phyloP scores from a whole-genome alignment of 1,284 basidiomycete genomes.

The Ganoderma multipileum region DNA sequence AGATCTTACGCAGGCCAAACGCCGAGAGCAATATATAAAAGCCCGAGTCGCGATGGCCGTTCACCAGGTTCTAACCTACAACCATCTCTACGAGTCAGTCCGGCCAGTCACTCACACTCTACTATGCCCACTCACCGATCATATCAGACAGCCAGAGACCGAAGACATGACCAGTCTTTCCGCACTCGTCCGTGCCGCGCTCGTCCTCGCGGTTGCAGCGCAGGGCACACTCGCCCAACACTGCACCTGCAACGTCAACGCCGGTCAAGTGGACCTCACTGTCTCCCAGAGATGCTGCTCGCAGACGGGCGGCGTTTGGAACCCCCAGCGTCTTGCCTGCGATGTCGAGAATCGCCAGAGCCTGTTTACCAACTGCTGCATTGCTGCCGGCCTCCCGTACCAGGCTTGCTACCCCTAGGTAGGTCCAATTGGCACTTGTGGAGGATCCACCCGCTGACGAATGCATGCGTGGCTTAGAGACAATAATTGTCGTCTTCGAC shows the following conservation, averaged over 20 bases:
- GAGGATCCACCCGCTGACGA: background rate
- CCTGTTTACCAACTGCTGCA: background rate
- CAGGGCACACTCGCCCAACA: background rate
- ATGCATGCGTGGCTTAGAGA: slow-evolving; percentile 1
- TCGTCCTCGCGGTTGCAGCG: background rate
- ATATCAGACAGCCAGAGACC: background rate
- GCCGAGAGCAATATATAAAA: slow-evolving; percentile 2
- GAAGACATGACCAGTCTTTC: slow-evolving; percentile 1
- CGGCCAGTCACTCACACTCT: background rate
- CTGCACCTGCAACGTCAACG: background rate
- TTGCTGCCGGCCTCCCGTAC: background rate
- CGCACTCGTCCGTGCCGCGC: slow-evolving; percentile 3
- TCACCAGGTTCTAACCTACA: background rate
- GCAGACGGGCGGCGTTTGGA: slow-evolving; percentile 2
- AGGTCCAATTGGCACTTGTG: slow-evolving; percentile 1
- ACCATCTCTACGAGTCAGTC: slow-evolving; percentile 2
- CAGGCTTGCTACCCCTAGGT: background rate
- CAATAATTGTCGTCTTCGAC: background rate
- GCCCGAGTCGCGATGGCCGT: background rate
- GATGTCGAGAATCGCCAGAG: background rate
- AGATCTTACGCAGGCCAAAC: background rate
- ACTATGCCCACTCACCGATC: background rate
- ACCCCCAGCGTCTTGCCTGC: background rate
- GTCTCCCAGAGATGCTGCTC: background rate
- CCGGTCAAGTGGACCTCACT: background rate